phyloP scores from a whole-genome alignment of 2,329 filamentous ascomycete species.

The Aureobasidium sp. region DNA sequence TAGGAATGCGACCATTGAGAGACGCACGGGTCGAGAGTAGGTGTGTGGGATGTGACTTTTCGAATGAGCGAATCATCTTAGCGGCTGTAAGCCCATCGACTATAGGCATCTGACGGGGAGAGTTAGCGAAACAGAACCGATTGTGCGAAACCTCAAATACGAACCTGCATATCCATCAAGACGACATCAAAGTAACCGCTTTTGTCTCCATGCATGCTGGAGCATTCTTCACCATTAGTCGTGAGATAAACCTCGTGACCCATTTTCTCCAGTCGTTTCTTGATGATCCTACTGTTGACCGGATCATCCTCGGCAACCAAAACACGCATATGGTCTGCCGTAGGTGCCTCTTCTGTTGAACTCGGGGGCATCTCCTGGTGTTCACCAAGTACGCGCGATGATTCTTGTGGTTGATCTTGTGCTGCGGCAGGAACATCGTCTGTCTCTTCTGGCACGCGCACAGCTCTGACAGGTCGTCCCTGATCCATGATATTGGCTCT shows the following conservation, averaged over 20 bases:
- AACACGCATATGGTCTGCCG: constrained; percentile 61
- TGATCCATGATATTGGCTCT: constrained; percentile 45
- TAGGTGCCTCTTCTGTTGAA: constrained; percentile 23
- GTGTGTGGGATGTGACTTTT: constrained; percentile 59
- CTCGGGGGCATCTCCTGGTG: constrained; percentile 22
- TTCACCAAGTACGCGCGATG: constrained; percentile 1
- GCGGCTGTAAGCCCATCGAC: constrained; percentile 86
- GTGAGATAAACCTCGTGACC: constrained; percentile 78
- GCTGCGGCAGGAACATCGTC: constrained; percentile 1
- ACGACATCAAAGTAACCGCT: constrained; percentile 76
- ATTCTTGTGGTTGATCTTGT: constrained; percentile 13
- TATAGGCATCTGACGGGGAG: constrained; percentile 87
- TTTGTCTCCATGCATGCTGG: constrained; percentile 71
- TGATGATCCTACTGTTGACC: constrained; percentile 84
- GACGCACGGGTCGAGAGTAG: constrained; percentile 66
- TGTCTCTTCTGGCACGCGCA: constrained; percentile 52
- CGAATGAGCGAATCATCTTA: constrained; percentile 82
- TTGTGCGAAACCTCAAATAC: constrained; percentile 29
- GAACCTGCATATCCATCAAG: constrained; percentile 93
- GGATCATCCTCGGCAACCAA: constrained; percentile 91
- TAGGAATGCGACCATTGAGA: constrained; percentile 74
- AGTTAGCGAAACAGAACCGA: constrained; percentile 24
- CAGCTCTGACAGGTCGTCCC: constrained; percentile 46
- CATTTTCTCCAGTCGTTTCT: constrained; percentile 80
- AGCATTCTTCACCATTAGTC: constrained; percentile 88